Evolutionary conservation across 2,329 filamentous ascomycete species (phyloP), one percentile per base, ranked within the genome.

Genomic region (Aureobasidium sp.): DNA sequence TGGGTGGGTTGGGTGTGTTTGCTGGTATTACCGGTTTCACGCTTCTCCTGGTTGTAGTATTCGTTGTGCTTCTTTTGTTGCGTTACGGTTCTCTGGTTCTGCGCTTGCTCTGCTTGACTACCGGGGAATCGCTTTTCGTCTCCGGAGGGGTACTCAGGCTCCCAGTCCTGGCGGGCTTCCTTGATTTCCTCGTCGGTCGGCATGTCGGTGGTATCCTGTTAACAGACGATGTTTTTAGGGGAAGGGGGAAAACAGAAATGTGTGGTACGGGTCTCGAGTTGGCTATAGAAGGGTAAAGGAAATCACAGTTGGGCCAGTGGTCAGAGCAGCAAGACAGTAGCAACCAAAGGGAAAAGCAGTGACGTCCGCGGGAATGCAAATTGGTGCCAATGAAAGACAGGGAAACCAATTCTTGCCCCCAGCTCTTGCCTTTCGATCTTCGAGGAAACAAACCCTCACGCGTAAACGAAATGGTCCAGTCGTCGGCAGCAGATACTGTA

Each of bases 51-150:
- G 46, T 66, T 67, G 60, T 70, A 64, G 70, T 71, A 70, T 51
- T 75, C 73, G 45, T 75, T 63, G 47, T 74, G 71, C 66, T 79
- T 79, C 61, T 78, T 64, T 64, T 79, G 75, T 68, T 77, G 74
- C 67, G 73, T 70, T 38, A 71, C 71, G 17, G 77, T 78, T 63
- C 77, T 74, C 51, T 72, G 69, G 50, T 45, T 54, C 11, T 63
- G 53, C n/a, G 54, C 42, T 55, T 60, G 58, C 49, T 60, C 58
- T 4, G 29, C 47, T 40, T 60, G 45, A 15, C 46, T 60, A 10
- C 49, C 58, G 7, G 27, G 47, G 38, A 54, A 54, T 35, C 37
- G 25, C 40, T 53, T 46, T 3, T 62, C 50, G 35, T 64, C 33
- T 49, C 38, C 61, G 19, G 37, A 47, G 9, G 62, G 62, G 38